Percentiles rank a stretch among this genome's conserved stretches.
Conservation (phyloP, 805 yeast species). For the Lachancea thermotolerans region DNA sequence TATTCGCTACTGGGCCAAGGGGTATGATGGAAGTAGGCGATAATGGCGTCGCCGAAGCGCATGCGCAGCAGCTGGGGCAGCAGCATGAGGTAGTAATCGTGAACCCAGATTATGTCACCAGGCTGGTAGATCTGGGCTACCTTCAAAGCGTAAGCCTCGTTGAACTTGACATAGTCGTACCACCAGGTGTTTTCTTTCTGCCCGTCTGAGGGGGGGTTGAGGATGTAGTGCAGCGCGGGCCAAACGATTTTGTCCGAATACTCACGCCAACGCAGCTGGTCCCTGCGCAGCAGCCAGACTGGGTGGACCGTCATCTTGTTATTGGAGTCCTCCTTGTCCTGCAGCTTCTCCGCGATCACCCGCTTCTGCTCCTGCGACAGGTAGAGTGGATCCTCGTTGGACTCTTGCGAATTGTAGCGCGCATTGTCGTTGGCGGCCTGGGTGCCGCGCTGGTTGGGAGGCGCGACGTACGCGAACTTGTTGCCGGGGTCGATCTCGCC, state of each 20-base stretch:
- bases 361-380: slow-evolving; percentile 49
- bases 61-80: slow-evolving; percentile 78
- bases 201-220: slow-evolving; percentile 62
- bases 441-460: slow-evolving; percentile 6
- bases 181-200: slow-evolving; percentile 67
- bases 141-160: slow-evolving; percentile 81
- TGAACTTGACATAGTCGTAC: slow-evolving; percentile 82
- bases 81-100: slow-evolving; percentile 77
- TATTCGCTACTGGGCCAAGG: slow-evolving; percentile 97
- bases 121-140: slow-evolving; percentile 67
- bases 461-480: slow-evolving; percentile 10
- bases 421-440: slow-evolving; percentile 3
- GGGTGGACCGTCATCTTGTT: slow-evolving; percentile 61
- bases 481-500: slow-evolving; percentile 58
- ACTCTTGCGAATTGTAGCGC: slow-evolving; percentile 18
- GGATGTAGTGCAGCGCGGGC: slow-evolving; percentile 94
- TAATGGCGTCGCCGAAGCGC: slow-evolving; percentile 55
- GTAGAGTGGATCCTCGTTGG: slow-evolving; percentile 49
- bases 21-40: slow-evolving; percentile 76
- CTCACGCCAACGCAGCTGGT: slow-evolving; percentile 77
- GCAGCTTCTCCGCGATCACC: slow-evolving; percentile 22
- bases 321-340: slow-evolving; percentile 40
- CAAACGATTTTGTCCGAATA: slow-evolving; percentile 88
- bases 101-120: slow-evolving; percentile 91
- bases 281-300: slow-evolving; percentile 76